Conservation (phyloP, 2,329 filamentous ascomycete genomes). For the Cordyceps militaris region DNA sequence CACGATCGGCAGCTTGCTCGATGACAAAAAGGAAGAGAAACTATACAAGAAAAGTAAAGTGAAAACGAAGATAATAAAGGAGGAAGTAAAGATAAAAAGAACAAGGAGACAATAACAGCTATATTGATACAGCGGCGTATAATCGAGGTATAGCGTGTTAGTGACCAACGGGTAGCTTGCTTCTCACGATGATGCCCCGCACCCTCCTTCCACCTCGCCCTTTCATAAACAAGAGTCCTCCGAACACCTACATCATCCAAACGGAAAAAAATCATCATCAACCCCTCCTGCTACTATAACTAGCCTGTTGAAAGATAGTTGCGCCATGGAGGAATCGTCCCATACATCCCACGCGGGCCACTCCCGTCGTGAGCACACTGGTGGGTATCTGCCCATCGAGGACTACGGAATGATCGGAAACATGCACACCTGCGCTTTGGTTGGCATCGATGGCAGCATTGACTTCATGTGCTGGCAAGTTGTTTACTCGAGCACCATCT, state of each 20-base stretch:
- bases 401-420: conserved; percentile 77
- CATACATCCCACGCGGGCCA: conserved; percentile 25
- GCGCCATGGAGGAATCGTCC: conserved; percentile 3
- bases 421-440: conserved; percentile 71
- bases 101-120: too few relatives aligned
- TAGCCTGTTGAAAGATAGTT: not conserved
- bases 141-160: too few relatives aligned
- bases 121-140: too few relatives aligned
- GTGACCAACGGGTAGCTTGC: too few relatives aligned
- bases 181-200: conserved; percentile 7
- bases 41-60: too few relatives aligned
- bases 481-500: not conserved
- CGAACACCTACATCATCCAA: not conserved
- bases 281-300: not conserved
- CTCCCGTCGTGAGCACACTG: conserved; percentile 29
- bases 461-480: conserved; percentile 71
- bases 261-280: not conserved
- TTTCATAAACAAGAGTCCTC: not conserved
- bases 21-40: too few relatives aligned
- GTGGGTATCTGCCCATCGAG: conserved; percentile 57
- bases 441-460: conserved; percentile 65
- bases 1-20: too few relatives aligned
- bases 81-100: too few relatives aligned
- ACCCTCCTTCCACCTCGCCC: not conserved
- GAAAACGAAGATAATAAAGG: too few relatives aligned